phyloP scores from a whole-genome alignment of 2,329 filamentous ascomycete species.

The Aspergillus cejpii region DNA sequence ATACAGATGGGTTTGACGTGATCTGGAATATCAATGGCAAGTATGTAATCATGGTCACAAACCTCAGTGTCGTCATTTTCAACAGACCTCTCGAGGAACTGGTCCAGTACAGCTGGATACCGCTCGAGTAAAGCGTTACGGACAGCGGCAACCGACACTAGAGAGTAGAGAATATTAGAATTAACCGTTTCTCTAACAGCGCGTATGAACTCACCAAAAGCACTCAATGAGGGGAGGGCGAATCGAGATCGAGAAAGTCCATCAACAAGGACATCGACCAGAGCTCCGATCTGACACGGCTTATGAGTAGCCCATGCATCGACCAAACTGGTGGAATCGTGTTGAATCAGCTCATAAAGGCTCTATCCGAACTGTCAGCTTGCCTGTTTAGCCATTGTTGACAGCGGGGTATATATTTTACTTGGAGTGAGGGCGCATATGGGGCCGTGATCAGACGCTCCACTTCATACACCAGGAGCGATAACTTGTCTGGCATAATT shows the following conservation, averaged over 20 bases:
- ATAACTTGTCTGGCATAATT: conserved; percentile 23
- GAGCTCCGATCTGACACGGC: conserved; percentile 44
- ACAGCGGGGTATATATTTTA: conserved; percentile 23
- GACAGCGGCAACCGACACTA: conserved; percentile 26
- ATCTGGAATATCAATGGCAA: background rate
- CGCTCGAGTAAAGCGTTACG: conserved; percentile 30
- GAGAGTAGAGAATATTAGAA: conserved; percentile 5
- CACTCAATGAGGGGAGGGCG: conserved; percentile 45
- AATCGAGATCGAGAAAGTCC: conserved; percentile 48
- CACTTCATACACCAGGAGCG: conserved; percentile 37
- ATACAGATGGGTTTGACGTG: background rate
- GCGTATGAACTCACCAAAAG: conserved; percentile 46
- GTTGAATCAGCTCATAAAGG: conserved; percentile 24
- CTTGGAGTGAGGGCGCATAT: conserved; percentile 48
- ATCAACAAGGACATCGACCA: conserved; percentile 45
- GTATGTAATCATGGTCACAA: conserved; percentile 8
- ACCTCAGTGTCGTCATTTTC: conserved; percentile 27
- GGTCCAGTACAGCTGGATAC: conserved; percentile 32
- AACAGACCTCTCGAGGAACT: conserved; percentile 28
- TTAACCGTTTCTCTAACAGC: background rate
- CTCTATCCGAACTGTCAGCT: conserved; percentile 21
- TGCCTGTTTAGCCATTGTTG: background rate
- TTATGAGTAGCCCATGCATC: conserved; percentile 44
- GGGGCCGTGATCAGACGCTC: conserved; percentile 44
- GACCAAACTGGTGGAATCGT: conserved; percentile 33